Conservation (phyloP, 2,329 filamentous ascomycete species). For the Neoscytalidium dimidiatum region DNA sequence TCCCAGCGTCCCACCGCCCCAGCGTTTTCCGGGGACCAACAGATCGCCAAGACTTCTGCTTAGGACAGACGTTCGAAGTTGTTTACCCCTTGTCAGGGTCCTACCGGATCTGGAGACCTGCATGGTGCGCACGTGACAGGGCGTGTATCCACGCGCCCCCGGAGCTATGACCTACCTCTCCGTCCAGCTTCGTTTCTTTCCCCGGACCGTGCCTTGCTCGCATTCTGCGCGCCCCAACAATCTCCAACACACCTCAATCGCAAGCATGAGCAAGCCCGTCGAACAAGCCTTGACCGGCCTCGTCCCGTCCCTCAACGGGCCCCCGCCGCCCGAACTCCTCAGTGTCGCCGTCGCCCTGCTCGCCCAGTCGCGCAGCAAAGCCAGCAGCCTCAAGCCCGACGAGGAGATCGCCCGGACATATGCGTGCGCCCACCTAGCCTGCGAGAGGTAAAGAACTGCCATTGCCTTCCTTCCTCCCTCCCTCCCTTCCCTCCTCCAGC, state of each 20-base stretch:
- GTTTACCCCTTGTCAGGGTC: neutral
- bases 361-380: slow-evolving; percentile 76
- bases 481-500: neutral
- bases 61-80: neutral
- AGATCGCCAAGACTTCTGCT: neutral
- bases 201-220: too few species aligned
- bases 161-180: neutral
- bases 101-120: neutral
- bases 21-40: too few species aligned
- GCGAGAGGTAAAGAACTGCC: slow-evolving; percentile 84
- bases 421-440: slow-evolving; percentile 86
- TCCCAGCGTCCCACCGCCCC: too few species aligned
- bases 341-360: slow-evolving; percentile 73
- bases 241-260: neutral
- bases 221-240: neutral
- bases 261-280: slow-evolving; percentile 68
- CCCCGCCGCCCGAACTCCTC: slow-evolving; percentile 68
- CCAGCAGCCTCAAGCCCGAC: slow-evolving; percentile 75
- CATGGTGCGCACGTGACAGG: neutral
- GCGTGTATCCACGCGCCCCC: too few species aligned
- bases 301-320: slow-evolving; percentile 69
- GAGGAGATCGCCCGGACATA: slow-evolving; percentile 86
- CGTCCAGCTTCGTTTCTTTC: neutral
- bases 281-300: slow-evolving; percentile 73
- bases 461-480: too few species aligned